Base-by-base conservation (phyloP, 2,329 filamentous ascomycete genomes). In the Canariomyces notabilis region DNA sequence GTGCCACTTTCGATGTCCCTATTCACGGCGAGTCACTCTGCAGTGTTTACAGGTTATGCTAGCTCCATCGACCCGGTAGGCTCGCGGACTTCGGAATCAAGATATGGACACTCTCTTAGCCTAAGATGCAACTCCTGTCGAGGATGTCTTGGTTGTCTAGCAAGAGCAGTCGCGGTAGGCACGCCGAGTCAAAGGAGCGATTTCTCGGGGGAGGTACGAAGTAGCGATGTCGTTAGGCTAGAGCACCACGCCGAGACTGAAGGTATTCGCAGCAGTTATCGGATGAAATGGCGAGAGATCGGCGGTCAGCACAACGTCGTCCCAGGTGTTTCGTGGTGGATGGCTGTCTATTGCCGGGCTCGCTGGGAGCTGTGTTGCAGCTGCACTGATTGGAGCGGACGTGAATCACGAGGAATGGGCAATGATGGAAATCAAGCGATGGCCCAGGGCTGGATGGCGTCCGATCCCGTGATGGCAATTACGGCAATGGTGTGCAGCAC, bases 31-130 rank as follows among this genome's bases (percentile, higher is more conserved):
- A 50, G 39, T 50, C 46, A 46, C 47, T 50, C 41, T 51, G 44
- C 40, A 32, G 31, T 21, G 47, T 52, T 49, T 58, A 55, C 52
- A 35, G 41, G 16, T 50, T 52, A 52, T 52, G 42, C 41, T 42
- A 48, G 44, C 49, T 43, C 55, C 57, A 59, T 59, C 48, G 54
- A 56, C 18, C 42, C 35, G 32, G 46, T 29, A 38, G 48, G 46
- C 50, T 47, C 40, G 47, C 42, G 41, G 44, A 50, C 37, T 38
- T 42, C 37, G 33, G 31, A 34, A 34, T 50, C 38, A 51, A 42
- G 32, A 38, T 33, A 20, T 42, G 21, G 42, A 38, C 22, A 49
- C 33, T 36, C 22, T 23, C 39, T 34, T 20, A 18, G 19, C 26
- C 35, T 37, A 29, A 33, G 33, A 37, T 21, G 43, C 39, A 44